phyloP scores from a whole-genome alignment of 1,284 basidiomycete genomes.

The Coriolopsis trogii region DNA sequence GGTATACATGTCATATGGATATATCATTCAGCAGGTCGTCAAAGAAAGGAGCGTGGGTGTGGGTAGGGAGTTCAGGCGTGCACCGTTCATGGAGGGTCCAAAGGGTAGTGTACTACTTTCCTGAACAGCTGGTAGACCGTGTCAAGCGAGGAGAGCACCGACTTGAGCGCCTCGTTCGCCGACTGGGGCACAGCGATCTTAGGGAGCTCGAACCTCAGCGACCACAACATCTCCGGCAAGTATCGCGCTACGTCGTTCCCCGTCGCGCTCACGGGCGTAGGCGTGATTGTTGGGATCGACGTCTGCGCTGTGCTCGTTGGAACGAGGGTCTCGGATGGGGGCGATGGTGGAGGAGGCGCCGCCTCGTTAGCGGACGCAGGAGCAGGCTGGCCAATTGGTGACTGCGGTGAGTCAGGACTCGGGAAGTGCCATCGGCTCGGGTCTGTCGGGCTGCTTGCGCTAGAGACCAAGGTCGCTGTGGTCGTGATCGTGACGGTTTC shows the following conservation, averaged over 20 bases:
- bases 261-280: conserved; percentile 4
- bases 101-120: conserved; percentile 36
- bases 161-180: conserved; percentile 26
- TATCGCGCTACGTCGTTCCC: conserved; percentile 2
- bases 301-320: not conserved
- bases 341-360: not conserved
- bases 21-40: no score
- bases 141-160: conserved; percentile 29
- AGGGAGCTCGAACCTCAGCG: conserved; percentile 29
- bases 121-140: conserved; percentile 33
- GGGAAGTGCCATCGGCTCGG: conserved; percentile 14
- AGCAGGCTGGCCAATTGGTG: not conserved
- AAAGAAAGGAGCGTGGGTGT: not conserved
- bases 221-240: conserved; percentile 25
- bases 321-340: not conserved
- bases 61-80: no score
- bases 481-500: conserved; percentile 29
- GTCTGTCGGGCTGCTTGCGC: conserved; percentile 3
- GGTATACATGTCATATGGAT: not conserved
- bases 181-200: conserved; percentile 17
- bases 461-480: conserved; percentile 14
- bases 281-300: conserved; percentile 14
- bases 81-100: conserved; percentile 39
- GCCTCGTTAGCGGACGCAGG: not conserved
- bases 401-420: not conserved